Percentiles rank a stretch among this genome's conserved stretches.
Evolutionary conservation across 2,329 filamentous ascomycete genomes (phyloP).

Genomic region (Aurifilum marmelostoma): DNA sequence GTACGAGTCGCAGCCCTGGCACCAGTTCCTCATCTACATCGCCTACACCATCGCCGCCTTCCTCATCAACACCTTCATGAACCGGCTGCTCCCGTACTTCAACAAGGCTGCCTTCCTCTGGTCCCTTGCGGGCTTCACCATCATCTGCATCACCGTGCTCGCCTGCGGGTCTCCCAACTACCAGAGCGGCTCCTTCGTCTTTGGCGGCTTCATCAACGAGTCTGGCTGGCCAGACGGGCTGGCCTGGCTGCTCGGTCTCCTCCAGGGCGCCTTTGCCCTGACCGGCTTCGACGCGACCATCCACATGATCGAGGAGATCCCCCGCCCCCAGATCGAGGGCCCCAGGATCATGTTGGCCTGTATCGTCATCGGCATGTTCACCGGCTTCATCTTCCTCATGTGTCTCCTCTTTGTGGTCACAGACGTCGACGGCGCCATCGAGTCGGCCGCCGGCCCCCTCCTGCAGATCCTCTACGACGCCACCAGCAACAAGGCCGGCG

Average conservation of each 20-base stretch:
- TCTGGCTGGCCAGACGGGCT: constrained; percentile 72
- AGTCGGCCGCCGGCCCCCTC: constrained; percentile 41
- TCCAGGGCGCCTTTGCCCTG: constrained; percentile 55
- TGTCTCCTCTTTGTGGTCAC: constrained; percentile 67
- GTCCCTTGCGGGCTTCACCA: constrained; percentile 68
- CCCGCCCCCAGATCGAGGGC: constrained; percentile 56
- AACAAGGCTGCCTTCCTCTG: constrained; percentile 73
- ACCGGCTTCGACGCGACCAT: constrained; percentile 58
- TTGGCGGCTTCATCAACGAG: constrained; percentile 67
- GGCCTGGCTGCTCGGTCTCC: constrained; percentile 57
- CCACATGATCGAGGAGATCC: constrained; percentile 61
- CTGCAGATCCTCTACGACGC: constrained; percentile 57
- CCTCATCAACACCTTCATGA: constrained; percentile 67
- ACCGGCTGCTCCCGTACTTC: constrained; percentile 62
- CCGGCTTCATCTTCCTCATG: constrained; percentile 52
- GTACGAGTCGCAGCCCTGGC: constrained; percentile 65
- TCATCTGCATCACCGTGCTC: constrained; percentile 72
- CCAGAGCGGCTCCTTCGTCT: constrained; percentile 67
- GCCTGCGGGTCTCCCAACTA: constrained; percentile 68
- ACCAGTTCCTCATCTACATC: constrained; percentile 75
- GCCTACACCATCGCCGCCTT: constrained; percentile 65
- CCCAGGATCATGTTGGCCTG: constrained; percentile 70
- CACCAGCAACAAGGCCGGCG: constrained; percentile 62
- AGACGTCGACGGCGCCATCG: constrained; percentile 54
- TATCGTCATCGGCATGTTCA: constrained; percentile 65